phyloP scores from a whole-genome alignment of 345 rosid genomes.

The Raphanus sativus region DNA sequence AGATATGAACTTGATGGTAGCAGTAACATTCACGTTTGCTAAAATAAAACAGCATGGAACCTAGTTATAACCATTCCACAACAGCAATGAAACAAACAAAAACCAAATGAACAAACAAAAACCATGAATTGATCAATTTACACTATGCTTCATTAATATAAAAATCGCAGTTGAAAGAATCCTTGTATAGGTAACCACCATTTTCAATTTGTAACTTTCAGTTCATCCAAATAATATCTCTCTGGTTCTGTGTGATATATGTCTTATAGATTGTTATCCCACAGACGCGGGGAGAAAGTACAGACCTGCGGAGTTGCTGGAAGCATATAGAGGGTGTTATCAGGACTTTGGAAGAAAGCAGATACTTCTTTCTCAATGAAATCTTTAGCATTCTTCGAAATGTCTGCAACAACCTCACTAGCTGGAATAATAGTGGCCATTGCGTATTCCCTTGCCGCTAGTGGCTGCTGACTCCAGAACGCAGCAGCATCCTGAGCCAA shows the following conservation, averaged over 20 bases:
- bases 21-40: neutral
- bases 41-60: neutral
- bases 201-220: neutral
- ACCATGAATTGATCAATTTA: neutral
- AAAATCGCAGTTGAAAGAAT: neutral
- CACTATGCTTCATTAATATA: neutral
- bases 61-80: neutral
- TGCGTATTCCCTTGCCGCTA: constrained; percentile 80
- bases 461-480: constrained; percentile 86
- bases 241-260: neutral
- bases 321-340: constrained; percentile 85
- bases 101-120: neutral
- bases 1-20: neutral
- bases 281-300: neutral
- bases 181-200: neutral
- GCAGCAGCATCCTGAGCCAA: constrained; percentile 72
- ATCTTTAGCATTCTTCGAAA: constrained; percentile 76
- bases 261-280: neutral
- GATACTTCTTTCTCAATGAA: constrained; percentile 71
- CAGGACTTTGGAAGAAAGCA: constrained; percentile 80
- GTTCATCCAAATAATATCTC: neutral
- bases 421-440: constrained; percentile 80
- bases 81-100: neutral
- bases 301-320: constrained; percentile 92
- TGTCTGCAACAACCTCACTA: constrained; percentile 58